Evolutionary conservation across 176 grass and related monocot species (phyloP).

Genomic region (Aegilops umbellulata): DNA sequence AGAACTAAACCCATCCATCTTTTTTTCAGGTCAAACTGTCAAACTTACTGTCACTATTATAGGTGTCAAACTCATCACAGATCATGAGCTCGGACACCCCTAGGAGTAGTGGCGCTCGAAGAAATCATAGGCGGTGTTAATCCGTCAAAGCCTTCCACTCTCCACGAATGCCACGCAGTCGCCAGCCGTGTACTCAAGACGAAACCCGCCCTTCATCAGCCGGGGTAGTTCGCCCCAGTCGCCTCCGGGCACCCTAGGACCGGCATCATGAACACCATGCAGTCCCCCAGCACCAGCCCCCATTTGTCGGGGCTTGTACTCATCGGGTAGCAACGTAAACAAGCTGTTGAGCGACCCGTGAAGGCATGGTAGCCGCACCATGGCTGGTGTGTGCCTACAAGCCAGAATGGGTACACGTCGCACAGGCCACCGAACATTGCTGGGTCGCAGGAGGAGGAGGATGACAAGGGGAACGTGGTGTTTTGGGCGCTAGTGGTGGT

Average conservation of each 20-base stretch:
- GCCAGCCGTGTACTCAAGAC: background rate
- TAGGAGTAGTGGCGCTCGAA: slow-evolving; percentile 9
- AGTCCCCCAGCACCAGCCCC: background rate
- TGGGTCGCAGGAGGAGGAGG: background rate
- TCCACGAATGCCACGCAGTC: background rate
- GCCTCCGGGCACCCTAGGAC: slow-evolving; percentile 4
- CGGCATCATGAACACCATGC: slow-evolving; percentile 28
- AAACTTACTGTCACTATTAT: too few species aligned
- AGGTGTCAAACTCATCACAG: background rate
- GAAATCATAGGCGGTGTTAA: background rate
- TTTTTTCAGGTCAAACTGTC: background rate
- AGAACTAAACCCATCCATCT: background rate
- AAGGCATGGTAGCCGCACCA: slow-evolving; percentile 34
- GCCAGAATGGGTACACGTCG: slow-evolving; percentile 56
- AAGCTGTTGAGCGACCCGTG: background rate
- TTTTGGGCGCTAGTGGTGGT: background rate
- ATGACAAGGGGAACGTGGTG: background rate
- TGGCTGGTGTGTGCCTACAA: background rate
- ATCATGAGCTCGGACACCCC: background rate
- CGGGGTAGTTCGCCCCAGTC: background rate
- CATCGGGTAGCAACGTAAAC: background rate
- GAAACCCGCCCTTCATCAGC: slow-evolving; percentile 39
- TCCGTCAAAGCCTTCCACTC: background rate
- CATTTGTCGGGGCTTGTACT: background rate
- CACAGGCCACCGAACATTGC: slow-evolving; percentile 14